phyloP scores from a whole-genome alignment of 495 filamentous ascomycete species.

The Neurospora sp. region DNA sequence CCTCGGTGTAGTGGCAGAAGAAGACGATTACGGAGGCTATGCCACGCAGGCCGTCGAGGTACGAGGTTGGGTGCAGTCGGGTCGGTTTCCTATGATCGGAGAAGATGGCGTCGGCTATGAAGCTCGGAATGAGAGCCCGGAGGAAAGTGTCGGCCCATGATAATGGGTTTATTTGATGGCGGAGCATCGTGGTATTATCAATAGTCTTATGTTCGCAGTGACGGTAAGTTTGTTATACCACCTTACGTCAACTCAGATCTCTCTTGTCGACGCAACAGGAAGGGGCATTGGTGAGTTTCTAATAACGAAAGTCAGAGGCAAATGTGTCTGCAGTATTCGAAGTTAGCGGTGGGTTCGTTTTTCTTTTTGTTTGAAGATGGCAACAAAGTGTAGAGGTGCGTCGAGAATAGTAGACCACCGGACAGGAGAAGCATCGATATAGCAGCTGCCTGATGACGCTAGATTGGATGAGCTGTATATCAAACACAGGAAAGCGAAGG shows the following conservation, averaged over 20 bases:
- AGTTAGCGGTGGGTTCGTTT: neutral
- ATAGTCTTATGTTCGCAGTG: neutral
- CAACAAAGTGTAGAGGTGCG: neutral
- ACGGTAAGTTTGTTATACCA: neutral
- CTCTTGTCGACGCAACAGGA: neutral
- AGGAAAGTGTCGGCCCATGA: constrained; percentile 8
- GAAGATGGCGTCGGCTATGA: constrained; percentile 21
- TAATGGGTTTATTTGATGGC: neutral
- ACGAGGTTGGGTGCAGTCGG: constrained; percentile 36
- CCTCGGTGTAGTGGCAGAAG: constrained; percentile 38
- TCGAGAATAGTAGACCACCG: neutral
- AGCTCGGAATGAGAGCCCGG: constrained; percentile 20
- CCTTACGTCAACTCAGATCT: neutral
- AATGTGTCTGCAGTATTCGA: neutral
- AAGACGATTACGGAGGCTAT: constrained; percentile 46
- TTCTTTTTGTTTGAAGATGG: neutral
- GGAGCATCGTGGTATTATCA: neutral
- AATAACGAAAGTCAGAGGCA: neutral
- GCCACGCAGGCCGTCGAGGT: constrained; percentile 46
- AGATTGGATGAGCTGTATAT: neutral
- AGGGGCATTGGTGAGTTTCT: neutral
- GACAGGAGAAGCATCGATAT: neutral
- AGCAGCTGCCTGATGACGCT: neutral
- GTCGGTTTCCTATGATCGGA: constrained; percentile 18
- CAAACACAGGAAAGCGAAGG: neutral